phyloP scores from a whole-genome alignment of 192 early-diverging fungal species.

The Coemansia umbellata region DNA sequence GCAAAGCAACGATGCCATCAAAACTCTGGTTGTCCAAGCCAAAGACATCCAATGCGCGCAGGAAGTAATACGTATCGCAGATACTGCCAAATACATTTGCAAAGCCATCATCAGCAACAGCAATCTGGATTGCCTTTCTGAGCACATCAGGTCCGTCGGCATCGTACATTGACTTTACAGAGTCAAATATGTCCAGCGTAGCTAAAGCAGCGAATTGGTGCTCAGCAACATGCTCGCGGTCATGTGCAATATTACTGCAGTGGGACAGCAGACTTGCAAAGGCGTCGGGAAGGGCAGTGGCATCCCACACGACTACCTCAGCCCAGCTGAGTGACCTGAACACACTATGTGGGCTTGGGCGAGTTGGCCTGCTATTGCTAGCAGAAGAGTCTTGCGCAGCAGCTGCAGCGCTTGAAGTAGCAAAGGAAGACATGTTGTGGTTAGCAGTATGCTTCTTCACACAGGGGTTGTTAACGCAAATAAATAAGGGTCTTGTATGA shows the following conservation, averaged over 20 bases:
- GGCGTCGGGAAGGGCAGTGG: slow-evolving; percentile 38
- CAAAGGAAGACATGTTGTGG: no score
- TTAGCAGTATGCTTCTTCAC: no score
- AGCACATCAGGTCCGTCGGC: slow-evolving; percentile 22
- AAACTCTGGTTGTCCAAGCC: slow-evolving; percentile 18
- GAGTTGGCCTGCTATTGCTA: no score
- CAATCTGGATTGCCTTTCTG: slow-evolving; percentile 19
- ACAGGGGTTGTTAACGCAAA: no score
- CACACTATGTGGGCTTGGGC: slow-evolving; percentile 13
- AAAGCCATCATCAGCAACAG: slow-evolving; percentile 7
- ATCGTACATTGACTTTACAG: slow-evolving; percentile 23
- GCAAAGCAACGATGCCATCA: slow-evolving; percentile 21
- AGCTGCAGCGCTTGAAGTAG: no score
- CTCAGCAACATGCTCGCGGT: slow-evolving; percentile 7
- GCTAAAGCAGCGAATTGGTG: slow-evolving; percentile 14
- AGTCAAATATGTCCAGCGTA: slow-evolving; percentile 12
- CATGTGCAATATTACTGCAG: slow-evolving; percentile 23
- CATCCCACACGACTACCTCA: slow-evolving; percentile 29
- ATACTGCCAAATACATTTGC: slow-evolving; percentile 23
- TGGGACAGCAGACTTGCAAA: slow-evolving; percentile 28
- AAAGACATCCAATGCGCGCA: slow-evolving; percentile 30
- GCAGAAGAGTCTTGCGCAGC: no score
- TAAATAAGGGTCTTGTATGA: no score
- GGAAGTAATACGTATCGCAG: slow-evolving; percentile 44
- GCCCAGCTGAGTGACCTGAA: slow-evolving; percentile 43